These are phyloP conservation scores for Geosmithia flava DNA, from an alignment of 2,329 filamentous ascomycete species.

Conservation along the genomic window DNA sequence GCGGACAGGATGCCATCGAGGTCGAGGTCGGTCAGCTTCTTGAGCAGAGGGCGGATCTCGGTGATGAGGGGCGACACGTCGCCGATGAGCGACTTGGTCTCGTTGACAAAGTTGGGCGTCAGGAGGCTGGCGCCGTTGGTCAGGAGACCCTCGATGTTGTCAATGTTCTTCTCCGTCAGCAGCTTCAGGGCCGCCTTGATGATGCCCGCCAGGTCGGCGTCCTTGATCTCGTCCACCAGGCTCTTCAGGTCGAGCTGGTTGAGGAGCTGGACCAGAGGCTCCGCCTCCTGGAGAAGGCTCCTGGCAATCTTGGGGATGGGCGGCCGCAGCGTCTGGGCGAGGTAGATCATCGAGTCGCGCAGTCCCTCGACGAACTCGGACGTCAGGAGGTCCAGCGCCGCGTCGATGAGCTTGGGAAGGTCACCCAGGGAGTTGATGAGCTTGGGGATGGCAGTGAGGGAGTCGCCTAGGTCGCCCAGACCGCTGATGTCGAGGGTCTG, in stretches of 20 bases:
- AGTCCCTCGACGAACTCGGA: conserved; percentile 25
- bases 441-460: conserved; percentile 10
- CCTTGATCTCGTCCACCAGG: conserved; percentile 13
- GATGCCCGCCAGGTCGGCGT: conserved; percentile 18
- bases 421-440: conserved; percentile 6
- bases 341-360: conserved; percentile 26
- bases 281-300: conserved; percentile 12
- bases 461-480: conserved; percentile 8
- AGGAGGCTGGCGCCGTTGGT: conserved; percentile 21
- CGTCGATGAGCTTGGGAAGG: conserved; percentile 6
- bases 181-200: conserved; percentile 10
- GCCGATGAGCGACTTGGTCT: conserved; percentile 19
- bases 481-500: conserved; percentile 4
- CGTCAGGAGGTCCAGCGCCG: conserved; percentile 17
- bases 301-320: conserved; percentile 19
- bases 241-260: conserved; percentile 17
- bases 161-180: conserved; percentile 16
- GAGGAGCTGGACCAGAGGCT: conserved; percentile 9
- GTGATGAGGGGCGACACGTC: conserved; percentile 19
- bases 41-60: conserved; percentile 10
- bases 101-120: conserved; percentile 16
- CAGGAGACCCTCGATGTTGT: conserved; percentile 18
- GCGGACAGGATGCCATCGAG: not conserved
- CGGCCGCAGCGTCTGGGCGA: conserved; percentile 22
- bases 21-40: conserved; percentile 16